These are phyloP conservation scores for Desmodesmus armatus DNA, from an alignment of 139 green algal species.

Conservation along the genomic window DNA sequence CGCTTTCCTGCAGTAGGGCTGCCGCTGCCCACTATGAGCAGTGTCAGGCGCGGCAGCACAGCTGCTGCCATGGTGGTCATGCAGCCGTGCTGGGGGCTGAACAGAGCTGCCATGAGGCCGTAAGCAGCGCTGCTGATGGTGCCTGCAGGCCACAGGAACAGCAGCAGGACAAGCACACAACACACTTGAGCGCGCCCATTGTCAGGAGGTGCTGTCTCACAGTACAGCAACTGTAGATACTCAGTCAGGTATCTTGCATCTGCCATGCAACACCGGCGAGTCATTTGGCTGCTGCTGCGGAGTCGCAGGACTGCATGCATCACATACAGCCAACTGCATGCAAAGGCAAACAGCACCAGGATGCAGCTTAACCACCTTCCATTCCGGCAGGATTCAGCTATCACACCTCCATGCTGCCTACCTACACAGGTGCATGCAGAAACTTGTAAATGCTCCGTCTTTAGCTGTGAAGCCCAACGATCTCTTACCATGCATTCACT, in stretches of 20 bases:
- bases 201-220: not conserved
- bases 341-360: no score
- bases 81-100: constrained; percentile 60
- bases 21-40: constrained; percentile 48
- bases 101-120: constrained; percentile 48
- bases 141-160: constrained; percentile 7
- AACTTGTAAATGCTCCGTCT: no score
- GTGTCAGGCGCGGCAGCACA: constrained; percentile 62
- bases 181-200: not conserved
- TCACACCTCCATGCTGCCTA: no score
- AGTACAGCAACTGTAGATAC: not conserved
- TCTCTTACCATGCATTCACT: no score
- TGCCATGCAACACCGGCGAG: not conserved
- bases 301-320: not conserved
- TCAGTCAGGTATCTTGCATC: no score
- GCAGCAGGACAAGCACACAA: not conserved
- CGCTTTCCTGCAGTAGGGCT: constrained; percentile 6
- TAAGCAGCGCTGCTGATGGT: constrained; percentile 48
- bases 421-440: no score
- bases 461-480: no score
- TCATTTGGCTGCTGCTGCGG: no score
- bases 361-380: no score
- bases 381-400: no score
- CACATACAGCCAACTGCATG: not conserved
- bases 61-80: constrained; percentile 47